Conservation (phyloP, 768 basidiomycete genomes). For the Arthromyces matolae region DNA sequence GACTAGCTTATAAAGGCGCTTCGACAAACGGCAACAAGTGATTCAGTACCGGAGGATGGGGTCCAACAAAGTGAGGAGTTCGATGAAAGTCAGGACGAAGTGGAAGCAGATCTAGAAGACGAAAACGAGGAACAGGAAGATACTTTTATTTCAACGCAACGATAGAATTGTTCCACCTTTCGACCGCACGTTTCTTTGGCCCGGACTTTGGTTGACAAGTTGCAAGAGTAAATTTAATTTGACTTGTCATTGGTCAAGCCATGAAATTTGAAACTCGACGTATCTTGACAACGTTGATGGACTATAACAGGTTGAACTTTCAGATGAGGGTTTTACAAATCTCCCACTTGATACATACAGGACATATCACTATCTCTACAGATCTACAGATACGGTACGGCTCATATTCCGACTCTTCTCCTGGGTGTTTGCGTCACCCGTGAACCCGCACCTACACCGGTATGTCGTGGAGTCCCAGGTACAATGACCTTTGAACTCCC, state of each 20-base stretch:
- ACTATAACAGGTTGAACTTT: no score
- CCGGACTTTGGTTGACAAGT: background rate
- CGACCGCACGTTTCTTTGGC: conserved; percentile 1
- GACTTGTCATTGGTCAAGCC: no score
- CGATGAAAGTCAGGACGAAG: conserved; percentile 20
- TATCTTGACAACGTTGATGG: no score
- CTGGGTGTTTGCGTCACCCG: conserved; percentile 75
- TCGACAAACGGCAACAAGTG: conserved; percentile 21
- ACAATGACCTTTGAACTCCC: conserved; percentile 67
- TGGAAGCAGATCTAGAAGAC: conserved; percentile 27
- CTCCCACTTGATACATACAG: no score
- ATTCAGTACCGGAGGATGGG: conserved; percentile 16
- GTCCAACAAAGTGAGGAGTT: conserved; percentile 16
- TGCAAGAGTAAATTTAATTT: no score
- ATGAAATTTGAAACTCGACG: no score
- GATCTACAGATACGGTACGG: background rate
- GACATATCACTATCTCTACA: background rate
- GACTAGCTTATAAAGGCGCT: conserved; percentile 28
- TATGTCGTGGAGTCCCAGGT: conserved; percentile 76
- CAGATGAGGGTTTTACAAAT: no score
- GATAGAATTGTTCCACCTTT: conserved; percentile 27
- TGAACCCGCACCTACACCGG: conserved; percentile 60
- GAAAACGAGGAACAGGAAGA: conserved; percentile 25
- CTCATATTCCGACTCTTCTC: conserved; percentile 65
- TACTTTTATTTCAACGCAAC: conserved; percentile 37